A percentile compares a stretch with the other conserved stretches of the same genome.
phyloP scores from a whole-genome alignment of 164 flowering plant genomes.

The Vitis amurensis region DNA sequence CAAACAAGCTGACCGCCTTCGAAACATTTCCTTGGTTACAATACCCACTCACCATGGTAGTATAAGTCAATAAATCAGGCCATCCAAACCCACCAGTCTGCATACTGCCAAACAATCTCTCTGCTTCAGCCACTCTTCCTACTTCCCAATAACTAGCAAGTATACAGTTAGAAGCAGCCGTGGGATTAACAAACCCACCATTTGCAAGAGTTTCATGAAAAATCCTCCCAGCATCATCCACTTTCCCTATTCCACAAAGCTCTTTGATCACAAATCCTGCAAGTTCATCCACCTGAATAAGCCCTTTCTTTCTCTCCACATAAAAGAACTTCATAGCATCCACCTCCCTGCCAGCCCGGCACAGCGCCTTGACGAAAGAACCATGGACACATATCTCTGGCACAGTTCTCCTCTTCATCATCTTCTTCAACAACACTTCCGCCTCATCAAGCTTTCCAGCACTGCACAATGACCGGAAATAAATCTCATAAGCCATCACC shows the following conservation, averaged over 20 bases:
- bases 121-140: conserved; percentile 27
- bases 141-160: conserved; percentile 33
- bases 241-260: conserved; percentile 28
- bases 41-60: conserved; percentile 28
- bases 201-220: conserved; percentile 16
- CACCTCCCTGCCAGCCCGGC: conserved; percentile 30
- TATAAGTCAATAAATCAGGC: conserved; percentile 21
- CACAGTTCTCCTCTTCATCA: conserved; percentile 32
- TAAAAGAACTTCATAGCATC: conserved; percentile 41
- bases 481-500: conserved; percentile 36
- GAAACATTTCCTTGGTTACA: conserved; percentile 23
- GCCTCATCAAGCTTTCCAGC: conserved; percentile 37
- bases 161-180: conserved; percentile 24
- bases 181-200: conserved; percentile 11
- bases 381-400: conserved; percentile 36
- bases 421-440: conserved; percentile 36
- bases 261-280: conserved; percentile 21
- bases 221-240: conserved; percentile 33
- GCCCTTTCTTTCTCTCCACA: conserved; percentile 33
- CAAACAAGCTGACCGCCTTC: conserved; percentile 30
- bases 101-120: conserved; percentile 31
- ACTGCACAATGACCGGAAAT: conserved; percentile 36
- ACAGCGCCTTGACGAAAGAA: conserved; percentile 39
- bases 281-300: conserved; percentile 25
- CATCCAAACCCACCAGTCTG: conserved; percentile 16